phyloP scores from a whole-genome alignment of 2,329 filamentous ascomycete species.

The Capronia americana region DNA sequence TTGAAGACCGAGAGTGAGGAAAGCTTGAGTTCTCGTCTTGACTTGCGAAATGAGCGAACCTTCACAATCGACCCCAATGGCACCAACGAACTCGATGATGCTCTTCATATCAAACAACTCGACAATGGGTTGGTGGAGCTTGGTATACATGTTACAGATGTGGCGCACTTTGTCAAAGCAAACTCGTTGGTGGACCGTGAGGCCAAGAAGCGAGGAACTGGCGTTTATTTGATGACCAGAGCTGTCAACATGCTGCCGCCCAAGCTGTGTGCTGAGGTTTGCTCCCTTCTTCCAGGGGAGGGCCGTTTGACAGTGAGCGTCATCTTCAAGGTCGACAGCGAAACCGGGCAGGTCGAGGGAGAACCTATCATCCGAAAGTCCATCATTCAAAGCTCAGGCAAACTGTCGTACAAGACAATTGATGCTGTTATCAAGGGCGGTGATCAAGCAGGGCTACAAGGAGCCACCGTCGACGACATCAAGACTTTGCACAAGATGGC shows the following conservation, averaged over 20 bases:
- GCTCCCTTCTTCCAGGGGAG: conserved; percentile 83
- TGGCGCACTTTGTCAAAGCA: conserved; percentile 94
- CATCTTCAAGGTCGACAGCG: conserved; percentile 85
- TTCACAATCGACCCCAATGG: conserved; percentile 94
- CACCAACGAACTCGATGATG: conserved; percentile 86
- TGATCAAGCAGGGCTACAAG: conserved; percentile 67
- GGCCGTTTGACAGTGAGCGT: conserved; percentile 91
- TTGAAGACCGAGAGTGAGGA: conserved; percentile 81
- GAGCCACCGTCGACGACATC: conserved; percentile 75
- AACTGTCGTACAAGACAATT: conserved; percentile 82
- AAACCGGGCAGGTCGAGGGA: conserved; percentile 81
- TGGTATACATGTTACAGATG: conserved; percentile 91
- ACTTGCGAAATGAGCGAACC: conserved; percentile 85
- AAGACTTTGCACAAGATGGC: conserved; percentile 79
- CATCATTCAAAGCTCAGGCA: conserved; percentile 89
- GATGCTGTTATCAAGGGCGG: conserved; percentile 76
- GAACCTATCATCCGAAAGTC: conserved; percentile 94
- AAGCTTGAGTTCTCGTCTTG: conserved; percentile 74
- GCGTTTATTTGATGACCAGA: conserved; percentile 92
- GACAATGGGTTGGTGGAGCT: conserved; percentile 88
- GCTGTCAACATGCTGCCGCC: conserved; percentile 85
- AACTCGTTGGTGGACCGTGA: conserved; percentile 96
- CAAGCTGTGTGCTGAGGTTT: conserved; percentile 83
- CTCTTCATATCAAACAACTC: conserved; percentile 86
- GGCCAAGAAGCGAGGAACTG: conserved; percentile 96